Base-by-base conservation (phyloP, 257 asterid species). In the Solanum corneliomulleri region DNA sequence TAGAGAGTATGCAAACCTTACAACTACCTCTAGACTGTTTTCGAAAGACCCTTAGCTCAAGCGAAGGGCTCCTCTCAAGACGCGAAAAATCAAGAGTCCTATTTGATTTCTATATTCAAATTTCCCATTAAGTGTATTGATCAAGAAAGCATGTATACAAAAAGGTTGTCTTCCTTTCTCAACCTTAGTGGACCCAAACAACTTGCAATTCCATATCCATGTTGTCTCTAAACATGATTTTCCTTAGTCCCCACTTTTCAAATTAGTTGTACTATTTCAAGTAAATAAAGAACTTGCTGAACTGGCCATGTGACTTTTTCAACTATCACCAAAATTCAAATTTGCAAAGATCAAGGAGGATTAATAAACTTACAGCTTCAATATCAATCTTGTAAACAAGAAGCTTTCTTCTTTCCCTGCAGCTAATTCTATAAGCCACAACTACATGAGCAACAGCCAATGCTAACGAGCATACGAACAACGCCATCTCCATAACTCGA, bases 331-430 rank as follows among this genome's bases (percentile, higher is more conserved):
- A 52, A 31, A 81, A 33, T 49, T 31, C 20, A 81, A 49, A 81
- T 18, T 23, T 31, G 31, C 85, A 20, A 27, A 81, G 25, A 81
- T 31, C 70, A 33, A n/a, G 41, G 47, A 71, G 87, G 3, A 62
- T 25, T 27, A 14, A 85, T 87, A 77, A 92, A 93, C 99, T 93
- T 93, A 95, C 99, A 70, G 99, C 98, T 93, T 96, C 99, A 16
- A 95, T 90, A 75, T 96, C 99, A 74, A 96, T 96, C 82, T 95
- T 95, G 98, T 93, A 96, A 25, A 96, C 98, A 18, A 94, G 96
- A 82, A 96, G 97, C 91, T 96, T 96, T 66, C 98, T 91, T 72
- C 98, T 89, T 89, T 96, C 99, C 78, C 96, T 88, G 89, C 99
- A 95, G 47, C 98, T 94, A 15, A 94, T 96, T 87, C 98, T 89